Evolutionary conservation across 192 early-diverging fungal species (phyloP).

Genomic region (Rhizophagus clarus): DNA sequence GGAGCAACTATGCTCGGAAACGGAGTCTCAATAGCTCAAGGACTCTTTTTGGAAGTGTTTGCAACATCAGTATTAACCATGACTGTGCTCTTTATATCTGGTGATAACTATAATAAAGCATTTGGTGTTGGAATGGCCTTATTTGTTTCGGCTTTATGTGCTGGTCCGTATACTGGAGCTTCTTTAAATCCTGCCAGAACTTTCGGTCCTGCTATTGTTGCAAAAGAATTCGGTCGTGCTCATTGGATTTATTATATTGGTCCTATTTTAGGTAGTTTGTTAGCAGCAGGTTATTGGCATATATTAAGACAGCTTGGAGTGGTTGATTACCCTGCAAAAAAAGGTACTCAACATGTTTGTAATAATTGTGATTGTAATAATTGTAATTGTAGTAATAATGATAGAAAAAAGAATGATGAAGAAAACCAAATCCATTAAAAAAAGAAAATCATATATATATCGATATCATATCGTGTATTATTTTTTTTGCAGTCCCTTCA

Average conservation of each 20-base stretch:
- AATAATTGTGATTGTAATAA: too few relatives aligned
- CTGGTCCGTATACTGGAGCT: constrained; percentile 42
- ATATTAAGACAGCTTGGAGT: too few relatives aligned
- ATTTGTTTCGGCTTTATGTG: constrained; percentile 13
- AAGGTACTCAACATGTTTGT: too few relatives aligned
- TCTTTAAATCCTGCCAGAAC: constrained; percentile 68
- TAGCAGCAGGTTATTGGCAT: constrained; percentile 33
- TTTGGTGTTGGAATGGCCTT: constrained; percentile 22
- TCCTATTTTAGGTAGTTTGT: constrained; percentile 43
- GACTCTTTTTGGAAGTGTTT: constrained; percentile 26
- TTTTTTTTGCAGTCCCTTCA: too few relatives aligned
- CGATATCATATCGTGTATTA: too few relatives aligned
- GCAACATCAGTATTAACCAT: constrained; percentile 23
- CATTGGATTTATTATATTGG: constrained; percentile 68
- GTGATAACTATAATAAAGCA: too few relatives aligned
- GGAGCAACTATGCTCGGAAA: not conserved
- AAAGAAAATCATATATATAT: too few relatives aligned
- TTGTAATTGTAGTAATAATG: too few relatives aligned
- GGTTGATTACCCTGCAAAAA: too few relatives aligned
- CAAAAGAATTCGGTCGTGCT: constrained; percentile 44
- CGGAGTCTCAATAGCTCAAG: not conserved
- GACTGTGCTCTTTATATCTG: too few relatives aligned
- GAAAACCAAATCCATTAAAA: too few relatives aligned
- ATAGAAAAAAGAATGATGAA: too few relatives aligned
- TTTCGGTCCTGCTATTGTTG: constrained; percentile 58